Evolutionary conservation across 2,329 filamentous ascomycete species (phyloP), one percentile per base, ranked within the genome.

Genomic region (Xylariaceae sp.): DNA sequence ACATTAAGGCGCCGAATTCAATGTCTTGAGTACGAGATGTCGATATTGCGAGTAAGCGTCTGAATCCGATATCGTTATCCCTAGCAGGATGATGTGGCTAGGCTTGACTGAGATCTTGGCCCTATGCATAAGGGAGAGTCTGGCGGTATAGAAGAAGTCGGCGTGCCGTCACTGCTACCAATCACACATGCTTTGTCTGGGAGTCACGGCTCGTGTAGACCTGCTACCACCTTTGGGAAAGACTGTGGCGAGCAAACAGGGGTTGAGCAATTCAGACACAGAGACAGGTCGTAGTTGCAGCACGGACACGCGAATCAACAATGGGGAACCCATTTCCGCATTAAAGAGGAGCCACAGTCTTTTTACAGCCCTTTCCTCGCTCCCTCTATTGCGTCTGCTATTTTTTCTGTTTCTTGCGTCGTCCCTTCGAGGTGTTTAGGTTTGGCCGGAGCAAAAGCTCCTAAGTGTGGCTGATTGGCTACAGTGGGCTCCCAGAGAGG

Each of bases 1-100:
- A 78, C 74, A 78, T 78, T 69, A 75, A 76, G 63, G 37, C 32
- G 34, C 5, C 8, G 8, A 13, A 31, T 34, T 6, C 21, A 74
- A 75, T 65, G 39, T 40, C 38, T 39, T 40, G 38, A 41, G 41
- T 36, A 43, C n/a, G n/a, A n/a, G 40, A 39, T 36, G 44, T 37
- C 30, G 32, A 47, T 35, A 34, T 52, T 50, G 51, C 53, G 51
- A 46, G 33, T 43, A 47, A 46, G 49, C 48, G 41, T 26, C 40
- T 34, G 38, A 41, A 48, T 40, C 52, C 39, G 41, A 51, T 36
- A 45, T 37, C 31, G 32, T 47, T 36, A 36, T 52, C 51, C 53
- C 53, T 52, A 46, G 33, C 42, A 48, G 47, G 49, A 50, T 42
- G 43, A 35, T 44, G 46, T 56, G 50, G 52, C 52, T 54, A 34